Base-by-base conservation (phyloP, 1,284 basidiomycete genomes). In the Trichosporon faecale region DNA sequence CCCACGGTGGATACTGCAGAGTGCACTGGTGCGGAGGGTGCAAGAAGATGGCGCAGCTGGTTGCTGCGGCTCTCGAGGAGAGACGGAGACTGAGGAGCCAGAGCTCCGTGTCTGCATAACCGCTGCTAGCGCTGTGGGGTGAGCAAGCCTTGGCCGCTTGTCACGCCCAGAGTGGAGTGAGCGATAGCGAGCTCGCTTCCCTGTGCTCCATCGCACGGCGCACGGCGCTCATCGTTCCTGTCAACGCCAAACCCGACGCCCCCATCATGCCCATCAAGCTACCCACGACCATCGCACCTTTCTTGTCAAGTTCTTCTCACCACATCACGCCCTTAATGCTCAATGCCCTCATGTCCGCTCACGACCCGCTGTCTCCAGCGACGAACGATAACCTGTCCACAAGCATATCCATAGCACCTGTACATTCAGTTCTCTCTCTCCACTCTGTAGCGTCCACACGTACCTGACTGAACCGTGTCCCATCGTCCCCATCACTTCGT, bases 21-120 rank as follows among this genome's bases (percentile, higher is more conserved):
- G 25, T 25, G 12, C 64, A 65, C 44, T 65, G 64, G 64, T 65
- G 64, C 44, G 64, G 64, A 11, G 64, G 64, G 27, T 65, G 64
- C 37, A 65, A 49, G 64, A 61, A 33, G 57, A 61, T 61, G 57
- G 27, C 57, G 29, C 57, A 61, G 57, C 57, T 61, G 14, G 57
- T 61, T 18, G 57, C 57, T 27, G 57, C 57, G 2, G 57, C 57
- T 14, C 27, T 61, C 18, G 57, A 61, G 27, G 57, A 61, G 57
- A 31, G 27, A 16, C 27, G 55, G 29, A 21, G 29, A 12, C 18
- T n/a, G 16, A 16, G 57, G 29, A 31, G 27, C 57, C 18, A 18
- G 29, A 61, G 27, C 12, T 16, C 57, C 16, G 27, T 61, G 27
- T 14, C 27, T 16, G 57, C 57, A 11, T 61, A 61, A 29, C 40